Conservation (phyloP, 331 rosid genomes). For the Prunus yedoensis region DNA sequence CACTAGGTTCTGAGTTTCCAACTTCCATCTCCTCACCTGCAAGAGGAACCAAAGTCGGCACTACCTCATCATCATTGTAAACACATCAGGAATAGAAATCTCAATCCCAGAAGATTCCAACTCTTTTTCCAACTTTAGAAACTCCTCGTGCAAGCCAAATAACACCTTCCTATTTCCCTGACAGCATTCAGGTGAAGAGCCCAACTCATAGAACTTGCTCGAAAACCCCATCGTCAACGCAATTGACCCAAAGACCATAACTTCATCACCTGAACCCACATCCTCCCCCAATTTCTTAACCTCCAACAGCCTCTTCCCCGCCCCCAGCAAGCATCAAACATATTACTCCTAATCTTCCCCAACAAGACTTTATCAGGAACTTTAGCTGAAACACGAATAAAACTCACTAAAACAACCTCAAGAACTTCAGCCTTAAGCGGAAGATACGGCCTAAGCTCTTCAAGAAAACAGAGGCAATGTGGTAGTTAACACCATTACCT, state of each 20-base stretch:
- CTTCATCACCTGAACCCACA: slow-evolving; percentile 40
- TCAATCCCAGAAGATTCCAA: slow-evolving; percentile 48
- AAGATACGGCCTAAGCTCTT: slow-evolving; percentile 71
- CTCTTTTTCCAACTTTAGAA: slow-evolving; percentile 76
- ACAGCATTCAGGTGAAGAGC: slow-evolving; percentile 66
- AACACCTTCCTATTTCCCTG: slow-evolving; percentile 85
- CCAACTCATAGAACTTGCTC: slow-evolving; percentile 60
- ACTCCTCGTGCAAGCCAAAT: slow-evolving; percentile 65
- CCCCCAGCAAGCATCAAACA: slow-evolving; percentile 53
- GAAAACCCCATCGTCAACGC: slow-evolving; percentile 60
- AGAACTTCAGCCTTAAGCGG: slow-evolving; percentile 48
- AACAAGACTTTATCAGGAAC: slow-evolving; percentile 64
- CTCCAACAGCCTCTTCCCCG: slow-evolving; percentile 65
- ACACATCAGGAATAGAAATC: slow-evolving; percentile 42
- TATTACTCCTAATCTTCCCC: slow-evolving; percentile 56
- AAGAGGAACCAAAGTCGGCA: slow-evolving; percentile 55
- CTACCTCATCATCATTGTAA: slow-evolving; percentile 50
- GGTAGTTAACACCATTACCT: slow-evolving; percentile 85
- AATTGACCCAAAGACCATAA: slow-evolving; percentile 46
- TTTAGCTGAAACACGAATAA: slow-evolving; percentile 48
- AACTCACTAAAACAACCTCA: slow-evolving; percentile 51
- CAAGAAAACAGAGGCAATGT: slow-evolving; percentile 68
- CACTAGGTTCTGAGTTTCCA: slow-evolving; percentile 18
- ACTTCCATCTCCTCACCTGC: slow-evolving; percentile 31
- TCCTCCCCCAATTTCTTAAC: slow-evolving; percentile 56